Conservation (phyloP, 257 asterid species). For the Lithospermum erythrorhizon region DNA sequence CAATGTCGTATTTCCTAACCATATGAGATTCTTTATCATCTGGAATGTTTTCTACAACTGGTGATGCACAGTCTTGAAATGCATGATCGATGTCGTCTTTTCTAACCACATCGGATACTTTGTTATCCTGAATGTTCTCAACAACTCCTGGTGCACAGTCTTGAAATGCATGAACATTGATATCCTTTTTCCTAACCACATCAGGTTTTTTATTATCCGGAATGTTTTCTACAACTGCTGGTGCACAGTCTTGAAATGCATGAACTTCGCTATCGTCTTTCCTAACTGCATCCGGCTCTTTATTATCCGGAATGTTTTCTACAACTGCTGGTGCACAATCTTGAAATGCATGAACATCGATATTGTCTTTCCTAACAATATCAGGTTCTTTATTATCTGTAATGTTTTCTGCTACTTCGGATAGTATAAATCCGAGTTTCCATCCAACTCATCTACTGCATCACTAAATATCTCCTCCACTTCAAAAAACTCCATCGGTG, state of each 20-base stretch:
- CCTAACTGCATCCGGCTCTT: conserved; percentile 27
- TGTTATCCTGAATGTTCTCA: too few relatives aligned
- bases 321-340: conserved; percentile 7
- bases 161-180: conserved; percentile 61
- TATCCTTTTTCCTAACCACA: conserved; percentile 42
- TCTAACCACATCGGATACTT: too few relatives aligned
- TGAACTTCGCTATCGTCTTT: conserved; percentile 54
- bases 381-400: conserved; percentile 22
- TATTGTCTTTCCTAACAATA: neutral
- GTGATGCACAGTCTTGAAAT: too few relatives aligned
- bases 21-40: conserved; percentile 31
- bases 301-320: conserved; percentile 30
- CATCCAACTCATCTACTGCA: conserved; percentile 48
- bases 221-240: conserved; percentile 20
- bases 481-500: conserved; percentile 87
- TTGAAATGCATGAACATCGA: too few relatives aligned
- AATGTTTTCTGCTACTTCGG: conserved; percentile 24
- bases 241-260: conserved; percentile 77
- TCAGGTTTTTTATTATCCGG: conserved; percentile 33
- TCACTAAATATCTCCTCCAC: conserved; percentile 91
- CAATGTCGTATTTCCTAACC: conserved; percentile 44
- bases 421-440: conserved; percentile 44
- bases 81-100: too few relatives aligned
- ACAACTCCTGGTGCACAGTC: conserved; percentile 51
- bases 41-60: conserved; percentile 24